Evolutionary conservation across 306 rosid genomes (phyloP).

Genomic region (Abrus precatorius): DNA sequence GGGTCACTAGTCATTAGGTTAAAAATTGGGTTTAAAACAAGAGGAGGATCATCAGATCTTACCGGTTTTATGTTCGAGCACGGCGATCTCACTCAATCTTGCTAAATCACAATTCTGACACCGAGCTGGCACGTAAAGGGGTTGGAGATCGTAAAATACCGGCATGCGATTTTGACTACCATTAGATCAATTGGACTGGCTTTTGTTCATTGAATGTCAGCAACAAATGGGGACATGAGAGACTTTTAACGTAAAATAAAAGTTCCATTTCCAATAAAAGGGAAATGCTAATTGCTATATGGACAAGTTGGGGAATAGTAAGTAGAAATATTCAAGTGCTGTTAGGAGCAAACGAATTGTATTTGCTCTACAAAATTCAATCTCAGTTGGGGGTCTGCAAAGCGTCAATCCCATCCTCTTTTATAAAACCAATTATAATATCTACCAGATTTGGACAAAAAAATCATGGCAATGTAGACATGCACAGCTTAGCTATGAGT

Average conservation of each 20-base stretch:
- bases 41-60: no score
- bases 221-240: neutral
- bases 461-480: conserved; percentile 42
- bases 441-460: conserved; percentile 39
- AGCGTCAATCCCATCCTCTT: neutral
- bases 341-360: neutral
- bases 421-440: conserved; percentile 17
- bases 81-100: no score
- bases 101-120: no score
- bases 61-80: no score
- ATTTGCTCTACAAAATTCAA: neutral
- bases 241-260: no score
- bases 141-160: no score
- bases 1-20: no score
- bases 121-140: no score
- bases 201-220: neutral
- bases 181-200: neutral
- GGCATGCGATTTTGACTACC: no score
- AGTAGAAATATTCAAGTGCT: neutral
- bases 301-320: neutral
- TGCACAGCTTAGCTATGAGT: conserved; percentile 51
- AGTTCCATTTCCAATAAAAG: neutral
- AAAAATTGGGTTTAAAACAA: no score
- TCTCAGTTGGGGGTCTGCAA: neutral
- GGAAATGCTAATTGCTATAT: neutral